Evolutionary conservation across 2,329 filamentous ascomycete genomes (phyloP), one percentile per base, ranked within the genome.

Genomic region (Plectosphaerella sp.): DNA sequence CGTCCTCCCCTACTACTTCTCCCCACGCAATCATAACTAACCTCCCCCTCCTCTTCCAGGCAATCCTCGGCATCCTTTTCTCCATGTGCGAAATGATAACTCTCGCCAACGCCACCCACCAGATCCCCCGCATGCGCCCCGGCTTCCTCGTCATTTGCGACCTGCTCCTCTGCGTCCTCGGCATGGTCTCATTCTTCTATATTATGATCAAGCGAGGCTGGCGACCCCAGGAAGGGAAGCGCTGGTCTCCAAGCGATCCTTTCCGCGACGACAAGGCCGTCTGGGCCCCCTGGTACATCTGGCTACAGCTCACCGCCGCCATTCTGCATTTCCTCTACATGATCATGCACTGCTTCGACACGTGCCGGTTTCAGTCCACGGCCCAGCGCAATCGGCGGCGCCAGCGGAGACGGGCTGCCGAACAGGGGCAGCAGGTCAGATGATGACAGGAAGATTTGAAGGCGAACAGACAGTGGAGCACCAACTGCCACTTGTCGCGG

Each of bases 51-150:
- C 41, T 18, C n/a, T 20, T 1, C 36, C 28, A 57, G 56, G 47
- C 48, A 22, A 67, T 72, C 22, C 69, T 71, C 52, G 67, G 75
- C 49, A 71, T 72, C 9, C 54, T 75, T 54, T 75, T 72, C 61
- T 72, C 69, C 54, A 73, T 74, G 70, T 62, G 68, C 20, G 71
- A 58, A 12, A 52, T 58, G 55, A 50, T 57, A 16, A 53, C 55
- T n/a, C 56, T 58, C 46, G 56, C 56, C 49, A 57, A 58, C 51
- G 42, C 56, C 28, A 56, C 55, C 9, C 49, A 51, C 55, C 52
- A 58, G 37, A 58, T 58, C 45, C 51, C 51, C 16, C 56, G 56
- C 22, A 18, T 58, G 11, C 56, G 55, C 37, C 53, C 51, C 45
- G 49, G 49, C 37, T 51, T 52, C 49, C 53, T 58, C 45, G 56